Evolutionary conservation across 2,329 filamentous ascomycete genomes (phyloP).

Genomic region (Talaromyces sp.): DNA sequence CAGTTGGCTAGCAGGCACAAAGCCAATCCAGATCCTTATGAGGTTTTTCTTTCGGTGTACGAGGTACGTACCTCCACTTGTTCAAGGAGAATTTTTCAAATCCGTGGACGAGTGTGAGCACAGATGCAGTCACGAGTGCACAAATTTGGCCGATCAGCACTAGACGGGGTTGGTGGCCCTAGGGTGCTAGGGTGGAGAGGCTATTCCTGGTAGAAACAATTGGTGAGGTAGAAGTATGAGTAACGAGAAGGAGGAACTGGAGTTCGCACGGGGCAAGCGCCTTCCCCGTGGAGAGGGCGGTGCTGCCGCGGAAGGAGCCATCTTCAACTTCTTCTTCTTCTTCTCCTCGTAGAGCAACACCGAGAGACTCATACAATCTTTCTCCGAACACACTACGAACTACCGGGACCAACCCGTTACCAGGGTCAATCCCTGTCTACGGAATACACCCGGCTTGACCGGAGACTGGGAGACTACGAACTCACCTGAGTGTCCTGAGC

Average conservation of each 20-base stretch:
- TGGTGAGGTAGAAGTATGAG: neutral
- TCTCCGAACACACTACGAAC: neutral
- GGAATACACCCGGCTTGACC: neutral
- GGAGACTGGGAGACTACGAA: neutral
- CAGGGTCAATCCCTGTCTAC: neutral
- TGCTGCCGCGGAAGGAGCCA: neutral
- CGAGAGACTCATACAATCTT: neutral
- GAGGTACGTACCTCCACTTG: constrained; percentile 2
- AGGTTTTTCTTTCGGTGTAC: neutral
- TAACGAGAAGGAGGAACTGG: neutral
- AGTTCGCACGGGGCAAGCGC: neutral
- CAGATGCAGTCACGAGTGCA: constrained; percentile 2
- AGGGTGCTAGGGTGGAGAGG: neutral
- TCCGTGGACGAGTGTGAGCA: neutral
- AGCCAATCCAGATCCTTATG: neutral
- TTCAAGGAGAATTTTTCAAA: neutral
- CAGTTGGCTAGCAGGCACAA: neutral
- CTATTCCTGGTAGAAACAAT: too few relatives aligned
- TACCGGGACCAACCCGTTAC: neutral
- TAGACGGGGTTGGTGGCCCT: neutral
- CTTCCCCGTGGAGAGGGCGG: neutral
- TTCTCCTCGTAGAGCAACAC: neutral
- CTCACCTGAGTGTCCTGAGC: neutral
- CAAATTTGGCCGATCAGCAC: neutral
- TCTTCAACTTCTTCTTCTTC: neutral